Evolutionary conservation across 257 asterid genomes (phyloP).

Genomic region (Henckelia pumila): DNA sequence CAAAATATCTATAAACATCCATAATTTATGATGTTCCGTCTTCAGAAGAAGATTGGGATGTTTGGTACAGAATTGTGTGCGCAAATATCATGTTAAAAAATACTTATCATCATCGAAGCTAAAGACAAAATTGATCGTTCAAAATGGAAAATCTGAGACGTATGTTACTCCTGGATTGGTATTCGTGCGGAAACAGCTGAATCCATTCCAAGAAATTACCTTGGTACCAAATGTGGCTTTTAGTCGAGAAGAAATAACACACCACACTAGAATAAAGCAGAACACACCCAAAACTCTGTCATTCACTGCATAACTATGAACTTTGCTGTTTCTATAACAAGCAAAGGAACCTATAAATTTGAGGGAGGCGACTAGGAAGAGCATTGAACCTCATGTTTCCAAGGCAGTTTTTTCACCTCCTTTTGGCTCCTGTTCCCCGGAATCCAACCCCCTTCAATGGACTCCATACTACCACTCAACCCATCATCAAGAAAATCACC

Average conservation of each 20-base stretch:
- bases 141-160: too few species aligned
- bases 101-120: neutral
- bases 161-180: neutral
- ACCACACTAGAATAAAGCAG: neutral
- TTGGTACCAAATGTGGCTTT: too few species aligned
- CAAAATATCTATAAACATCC: too few species aligned
- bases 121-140: neutral
- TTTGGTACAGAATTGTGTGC: neutral
- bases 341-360: neutral
- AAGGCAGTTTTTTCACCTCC: conserved; percentile 18
- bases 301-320: neutral
- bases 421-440: conserved; percentile 22
- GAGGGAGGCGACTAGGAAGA: conserved; percentile 1
- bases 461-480: conserved; percentile 57
- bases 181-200: neutral
- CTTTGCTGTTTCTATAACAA: conserved; percentile 6
- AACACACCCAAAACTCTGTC: neutral
- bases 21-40: too few species aligned
- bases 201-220: neutral
- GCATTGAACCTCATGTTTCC: conserved; percentile 30
- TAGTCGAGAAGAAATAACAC: neutral
- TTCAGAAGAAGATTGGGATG: too few species aligned
- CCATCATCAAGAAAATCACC: conserved; percentile 91
- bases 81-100: too few species aligned
- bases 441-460: conserved; percentile 69